These are phyloP conservation scores for Oryza longistaminata DNA, from an alignment of 176 grass and related monocot genomes.

Conservation along the genomic window DNA sequence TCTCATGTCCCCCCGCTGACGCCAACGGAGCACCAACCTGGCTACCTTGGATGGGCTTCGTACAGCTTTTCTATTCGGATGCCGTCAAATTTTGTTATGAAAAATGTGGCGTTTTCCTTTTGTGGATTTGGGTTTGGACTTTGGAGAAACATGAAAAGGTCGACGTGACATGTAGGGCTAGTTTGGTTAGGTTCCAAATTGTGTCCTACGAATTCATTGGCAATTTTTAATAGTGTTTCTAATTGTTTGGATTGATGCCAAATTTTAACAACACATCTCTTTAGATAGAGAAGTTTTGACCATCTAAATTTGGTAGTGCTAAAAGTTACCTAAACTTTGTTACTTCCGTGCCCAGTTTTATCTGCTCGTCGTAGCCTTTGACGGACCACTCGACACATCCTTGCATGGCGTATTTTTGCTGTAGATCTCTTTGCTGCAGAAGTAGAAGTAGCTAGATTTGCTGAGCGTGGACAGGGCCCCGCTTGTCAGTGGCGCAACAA, in stretches of 20 bases:
- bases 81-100: not conserved
- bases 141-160: not conserved
- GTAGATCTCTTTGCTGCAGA: no score
- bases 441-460: no score
- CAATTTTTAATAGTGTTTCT: no score
- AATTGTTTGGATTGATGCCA: no score
- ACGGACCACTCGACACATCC: not conserved
- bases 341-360: not conserved
- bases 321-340: no score
- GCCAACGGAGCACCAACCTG: slow-evolving; percentile 23
- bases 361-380: not conserved
- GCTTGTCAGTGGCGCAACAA: not conserved
- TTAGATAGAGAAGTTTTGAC: no score
- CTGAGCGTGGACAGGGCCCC: not conserved
- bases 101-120: not conserved
- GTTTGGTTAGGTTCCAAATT: no score
- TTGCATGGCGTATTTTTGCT: not conserved
- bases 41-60: slow-evolving; percentile 21
- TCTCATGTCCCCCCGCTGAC: not conserved
- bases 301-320: no score
- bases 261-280: no score
- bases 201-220: no score
- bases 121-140: not conserved
- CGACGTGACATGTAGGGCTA: no score
- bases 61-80: slow-evolving; percentile 1